Base-by-base conservation (phyloP, 108 stramenopile species). In the Skeletonema potamos region DNA sequence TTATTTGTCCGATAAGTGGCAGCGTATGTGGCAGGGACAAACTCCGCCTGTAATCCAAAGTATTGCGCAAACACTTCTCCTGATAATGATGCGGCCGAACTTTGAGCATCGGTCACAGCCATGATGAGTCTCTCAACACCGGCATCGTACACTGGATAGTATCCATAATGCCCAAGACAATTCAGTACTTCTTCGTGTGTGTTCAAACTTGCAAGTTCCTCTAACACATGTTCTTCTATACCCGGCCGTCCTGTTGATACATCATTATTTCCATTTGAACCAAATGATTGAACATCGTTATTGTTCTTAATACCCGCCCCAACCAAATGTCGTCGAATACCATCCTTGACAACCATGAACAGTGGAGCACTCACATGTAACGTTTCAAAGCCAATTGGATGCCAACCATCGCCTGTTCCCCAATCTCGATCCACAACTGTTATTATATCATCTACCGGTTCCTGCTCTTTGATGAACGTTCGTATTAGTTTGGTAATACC, bases 341-440 rank as follows among this genome's bases (percentile, higher is more conserved):
- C 68, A 58, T 30, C 62, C 22, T 70, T 62, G 0, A 84, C 63
- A 3, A 61, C 82, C 84, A 84, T 76, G 1, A 66, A 62, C 11
- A 79, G 43, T 13, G 83, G 81, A 20, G 84, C 77, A 73, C 82
- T 72, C 9, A 41, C 54, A 12, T 54, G 54, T 11, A 82, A 77
- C 7, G 66, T 71, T 3, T 79, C 27, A 75, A 87, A 87, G 20
- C 86, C 86, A 4, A 84, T 41, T 0, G 56, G 26, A 33, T 79
- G 56, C 84, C 82, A 83, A 13, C 81, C 77, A 13, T 62, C 41
- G 13, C 76, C 84, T 48, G 54, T 28, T 41, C 84, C 84, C 86
- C 86, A 87, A 62, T 87, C 86, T 12, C 86, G 79, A 82, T 87
- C 86, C 7, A 86, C 46, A 20, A 73, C 67, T 17, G 86, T 87